Conservation (phyloP, 768 basidiomycete genomes). For the Mycena vitilis region DNA sequence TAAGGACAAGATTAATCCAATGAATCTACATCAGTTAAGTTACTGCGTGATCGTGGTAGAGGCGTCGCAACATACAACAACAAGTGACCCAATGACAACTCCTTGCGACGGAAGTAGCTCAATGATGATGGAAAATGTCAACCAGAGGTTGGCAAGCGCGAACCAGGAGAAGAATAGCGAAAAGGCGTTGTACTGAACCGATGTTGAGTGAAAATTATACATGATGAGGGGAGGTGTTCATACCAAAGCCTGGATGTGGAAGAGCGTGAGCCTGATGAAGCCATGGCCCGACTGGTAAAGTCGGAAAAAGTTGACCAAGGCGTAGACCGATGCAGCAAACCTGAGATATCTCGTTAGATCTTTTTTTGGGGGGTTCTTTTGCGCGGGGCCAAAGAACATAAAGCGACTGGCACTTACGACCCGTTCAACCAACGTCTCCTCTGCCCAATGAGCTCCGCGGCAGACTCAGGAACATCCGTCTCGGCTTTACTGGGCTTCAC, state of each 20-base stretch:
- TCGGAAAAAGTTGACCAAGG: conserved; percentile 90
- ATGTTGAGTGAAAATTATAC: background rate
- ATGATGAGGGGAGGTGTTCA: conserved; percentile 41
- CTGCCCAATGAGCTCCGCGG: conserved; percentile 79
- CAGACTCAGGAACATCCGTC: conserved; percentile 82
- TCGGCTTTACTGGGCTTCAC: conserved; percentile 85
- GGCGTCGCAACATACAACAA: conserved; percentile 63
- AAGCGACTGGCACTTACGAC: conserved; percentile 43
- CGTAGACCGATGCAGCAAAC: conserved; percentile 82
- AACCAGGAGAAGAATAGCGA: conserved; percentile 95
- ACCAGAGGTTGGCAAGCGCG: conserved; percentile 90
- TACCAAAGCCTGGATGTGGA: conserved; percentile 92
- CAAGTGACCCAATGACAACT: conserved; percentile 77
- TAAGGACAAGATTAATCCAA: conserved; percentile 84
- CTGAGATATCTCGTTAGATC: too few species aligned
- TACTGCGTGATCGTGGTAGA: too few species aligned
- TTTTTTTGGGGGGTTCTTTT: too few species aligned
- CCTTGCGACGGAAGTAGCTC: conserved; percentile 72
- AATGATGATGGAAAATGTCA: conserved; percentile 92
- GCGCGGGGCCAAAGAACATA: too few species aligned
- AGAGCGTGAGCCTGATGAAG: conserved; percentile 92
- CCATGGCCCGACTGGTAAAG: conserved; percentile 90
- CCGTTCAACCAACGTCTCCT: conserved; percentile 76
- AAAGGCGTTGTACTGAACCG: conserved; percentile 80
- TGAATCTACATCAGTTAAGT: conserved; percentile 69